Percentiles rank a stretch among this genome's conserved stretches.
Conservation (phyloP, 2,329 filamentous ascomycete genomes). For the Macrophomina pseudophaseolina region DNA sequence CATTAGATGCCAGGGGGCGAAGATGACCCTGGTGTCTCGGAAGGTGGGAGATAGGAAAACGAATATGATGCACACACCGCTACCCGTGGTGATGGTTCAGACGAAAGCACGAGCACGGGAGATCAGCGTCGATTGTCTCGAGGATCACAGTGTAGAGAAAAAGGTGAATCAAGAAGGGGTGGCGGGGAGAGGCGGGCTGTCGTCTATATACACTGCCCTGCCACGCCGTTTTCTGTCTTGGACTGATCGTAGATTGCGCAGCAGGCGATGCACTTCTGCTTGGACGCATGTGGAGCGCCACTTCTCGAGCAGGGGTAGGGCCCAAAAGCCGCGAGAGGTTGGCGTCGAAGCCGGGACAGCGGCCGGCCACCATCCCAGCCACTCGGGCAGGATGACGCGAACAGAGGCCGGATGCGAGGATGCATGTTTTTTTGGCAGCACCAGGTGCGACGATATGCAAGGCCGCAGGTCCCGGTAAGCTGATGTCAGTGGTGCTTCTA, state of each 20-base stretch:
- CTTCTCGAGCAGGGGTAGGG: neutral
- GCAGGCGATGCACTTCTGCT: neutral
- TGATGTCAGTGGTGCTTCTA: slow-evolving; percentile 18
- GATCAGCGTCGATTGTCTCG: neutral
- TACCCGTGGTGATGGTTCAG: neutral
- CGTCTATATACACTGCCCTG: slow-evolving; percentile 22
- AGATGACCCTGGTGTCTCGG: neutral
- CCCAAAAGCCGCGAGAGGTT: neutral
- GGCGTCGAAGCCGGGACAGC: neutral
- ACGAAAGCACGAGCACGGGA: slow-evolving; percentile 6
- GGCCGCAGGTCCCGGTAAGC: slow-evolving; percentile 10
- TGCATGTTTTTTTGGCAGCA: neutral
- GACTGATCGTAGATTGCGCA: neutral
- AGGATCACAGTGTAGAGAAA: neutral
- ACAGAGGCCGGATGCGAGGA: no score
- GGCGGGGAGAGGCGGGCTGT: slow-evolving; percentile 13
- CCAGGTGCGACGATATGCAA: neutral
- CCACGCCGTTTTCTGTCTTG: slow-evolving; percentile 16
- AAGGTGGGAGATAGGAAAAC: neutral
- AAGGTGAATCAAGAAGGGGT: slow-evolving; percentile 8
- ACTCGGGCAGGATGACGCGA: slow-evolving; percentile 13
- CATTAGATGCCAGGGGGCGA: neutral
- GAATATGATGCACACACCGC: slow-evolving; percentile 10
- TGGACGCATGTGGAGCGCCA: neutral
- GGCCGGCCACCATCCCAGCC: neutral